Evolutionary conservation across 208 protist species (phyloP).

Genomic region (Trypanosoma lewisi): DNA sequence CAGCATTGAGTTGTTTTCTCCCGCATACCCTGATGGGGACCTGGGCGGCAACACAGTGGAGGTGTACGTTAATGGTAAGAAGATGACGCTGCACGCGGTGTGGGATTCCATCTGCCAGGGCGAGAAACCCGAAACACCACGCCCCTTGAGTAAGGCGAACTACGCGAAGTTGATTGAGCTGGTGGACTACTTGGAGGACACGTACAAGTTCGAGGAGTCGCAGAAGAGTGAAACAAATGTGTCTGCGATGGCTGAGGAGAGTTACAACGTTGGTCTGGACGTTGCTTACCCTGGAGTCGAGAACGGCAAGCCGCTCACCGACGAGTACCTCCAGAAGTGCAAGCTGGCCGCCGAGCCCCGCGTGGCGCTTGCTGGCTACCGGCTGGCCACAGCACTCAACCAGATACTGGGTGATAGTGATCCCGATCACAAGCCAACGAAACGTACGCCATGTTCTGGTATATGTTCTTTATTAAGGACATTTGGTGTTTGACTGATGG

Average conservation of each 20-base stretch:
- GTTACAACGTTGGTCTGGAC: constrained; percentile 60
- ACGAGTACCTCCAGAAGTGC: constrained; percentile 58
- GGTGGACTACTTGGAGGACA: constrained; percentile 60
- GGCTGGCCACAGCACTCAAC: constrained; percentile 68
- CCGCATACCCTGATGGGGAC: constrained; percentile 57
- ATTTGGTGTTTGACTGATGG: not conserved
- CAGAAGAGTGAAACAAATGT: constrained; percentile 26
- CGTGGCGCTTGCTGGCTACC: constrained; percentile 62
- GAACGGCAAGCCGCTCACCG: constrained; percentile 26
- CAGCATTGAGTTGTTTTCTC: constrained; percentile 38
- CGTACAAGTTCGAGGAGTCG: constrained; percentile 39
- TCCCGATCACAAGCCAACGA: not conserved
- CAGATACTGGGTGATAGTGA: not conserved
- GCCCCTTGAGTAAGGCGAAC: constrained; percentile 49
- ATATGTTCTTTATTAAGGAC: not conserved
- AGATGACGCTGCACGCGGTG: constrained; percentile 65
- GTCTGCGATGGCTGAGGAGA: constrained; percentile 50
- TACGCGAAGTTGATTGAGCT: constrained; percentile 31
- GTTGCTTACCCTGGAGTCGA: constrained; percentile 54
- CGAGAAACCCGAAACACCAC: constrained; percentile 8
- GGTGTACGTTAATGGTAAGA: constrained; percentile 31
- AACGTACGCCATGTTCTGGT: not conserved
- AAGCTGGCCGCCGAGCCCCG: constrained; percentile 43
- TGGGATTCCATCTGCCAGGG: constrained; percentile 80
- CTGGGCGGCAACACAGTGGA: constrained; percentile 62